Percentiles rank a stretch among this genome's conserved stretches.
phyloP scores from a whole-genome alignment of 805 yeast species.

The Wickerhamomyces alni region DNA sequence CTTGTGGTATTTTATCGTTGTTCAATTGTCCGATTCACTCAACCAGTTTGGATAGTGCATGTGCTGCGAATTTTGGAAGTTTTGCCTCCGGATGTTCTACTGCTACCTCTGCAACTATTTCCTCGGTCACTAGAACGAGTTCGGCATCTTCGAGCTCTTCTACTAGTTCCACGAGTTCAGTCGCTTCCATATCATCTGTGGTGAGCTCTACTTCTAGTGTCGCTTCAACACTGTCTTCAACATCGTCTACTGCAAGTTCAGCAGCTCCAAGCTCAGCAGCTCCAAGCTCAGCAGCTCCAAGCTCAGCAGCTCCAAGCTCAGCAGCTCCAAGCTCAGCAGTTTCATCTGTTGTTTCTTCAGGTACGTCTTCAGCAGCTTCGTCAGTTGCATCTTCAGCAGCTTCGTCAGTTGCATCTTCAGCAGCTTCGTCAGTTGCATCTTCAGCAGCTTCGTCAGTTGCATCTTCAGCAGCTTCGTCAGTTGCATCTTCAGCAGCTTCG shows the following conservation, averaged over 20 bases:
- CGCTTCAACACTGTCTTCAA: too few relatives aligned
- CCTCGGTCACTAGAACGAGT: not conserved
- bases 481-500: not conserved
- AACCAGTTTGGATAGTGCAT: not conserved
- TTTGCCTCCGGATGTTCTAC: too few relatives aligned
- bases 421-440: not conserved
- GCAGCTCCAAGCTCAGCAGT: too few relatives aligned
- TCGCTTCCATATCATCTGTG: not conserved
- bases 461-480: not conserved
- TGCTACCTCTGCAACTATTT: not conserved
- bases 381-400: not conserved
- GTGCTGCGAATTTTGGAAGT: not conserved
- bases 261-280: not conserved
- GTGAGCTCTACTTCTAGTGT: slow-evolving; percentile 1
- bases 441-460: slow-evolving; percentile 1
- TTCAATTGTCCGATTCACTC: not conserved
- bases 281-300: too few relatives aligned
- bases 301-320: too few relatives aligned
- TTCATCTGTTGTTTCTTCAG: too few relatives aligned
- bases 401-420: too few relatives aligned
- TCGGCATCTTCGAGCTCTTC: not conserved
- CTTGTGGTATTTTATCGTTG: not conserved
- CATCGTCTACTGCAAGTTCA: too few relatives aligned
- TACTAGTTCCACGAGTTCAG: not conserved
- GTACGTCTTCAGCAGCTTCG: too few relatives aligned